Evolutionary conservation across 352 stramenopile species (phyloP), one percentile per base, ranked within the genome.

Genomic region (Phytophthora pini): DNA sequence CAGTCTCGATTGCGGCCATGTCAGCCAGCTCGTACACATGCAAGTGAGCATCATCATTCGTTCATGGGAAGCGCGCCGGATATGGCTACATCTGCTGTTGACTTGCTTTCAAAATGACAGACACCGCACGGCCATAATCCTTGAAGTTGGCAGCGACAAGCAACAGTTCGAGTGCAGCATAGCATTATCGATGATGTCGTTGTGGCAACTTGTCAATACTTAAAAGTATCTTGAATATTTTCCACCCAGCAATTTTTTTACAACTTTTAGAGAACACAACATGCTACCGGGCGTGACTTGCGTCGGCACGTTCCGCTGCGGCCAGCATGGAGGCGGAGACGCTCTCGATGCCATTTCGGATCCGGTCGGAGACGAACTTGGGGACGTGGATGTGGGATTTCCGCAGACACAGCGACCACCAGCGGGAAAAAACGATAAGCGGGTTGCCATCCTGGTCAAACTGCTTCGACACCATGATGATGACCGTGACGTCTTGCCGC

Each of bases 401-500:
- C 12, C 52, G 63, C 24, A 76, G 27, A 10, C 68, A 40, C 26
- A 76, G 48, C 22, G 57, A 76, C 56, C 57, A 73, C 70, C 70
- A 77, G 0, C 70, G 65, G 6, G 58, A 68, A 17, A 77, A 65
- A 5, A 74, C 65, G 12, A 77, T 62, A 12, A 77, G 55, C 31
- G 43, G 54, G n/a, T 62, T 67, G 32, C 50, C 59, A 12, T 69
- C 39, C 27, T 69, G 52, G 39, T 54, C 61, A 34, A 12, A 6
- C 11, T 74, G 48, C 3, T 55, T 57, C 0, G 50, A 53, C 4
- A 72, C 60, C 40, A 62, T 57, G 46, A 57, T 72, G 45, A 74
- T 74, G n/a, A 74, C 65, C 1, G 65, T 74, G 13, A 74, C 58
- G 38, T 81, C 69, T 48, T 74, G 73, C 1, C 66, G 69, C 1